phyloP scores from a whole-genome alignment of 495 filamentous ascomycete genomes.

The Paragyromitra xinjiangensis region DNA sequence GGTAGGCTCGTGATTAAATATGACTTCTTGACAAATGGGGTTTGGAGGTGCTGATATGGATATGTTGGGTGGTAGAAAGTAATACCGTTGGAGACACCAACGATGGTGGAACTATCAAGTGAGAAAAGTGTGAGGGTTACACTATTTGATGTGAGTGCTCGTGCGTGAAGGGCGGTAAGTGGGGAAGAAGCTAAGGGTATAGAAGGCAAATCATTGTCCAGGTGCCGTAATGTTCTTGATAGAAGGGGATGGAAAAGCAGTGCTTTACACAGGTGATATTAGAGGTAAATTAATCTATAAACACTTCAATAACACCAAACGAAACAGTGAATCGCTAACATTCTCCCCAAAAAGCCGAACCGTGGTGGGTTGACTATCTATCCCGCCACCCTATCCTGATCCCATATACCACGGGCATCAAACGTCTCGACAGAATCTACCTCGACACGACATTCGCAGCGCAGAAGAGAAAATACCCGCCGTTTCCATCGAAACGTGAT shows the following conservation, averaged over 20 bases:
- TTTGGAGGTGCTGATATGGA: not conserved
- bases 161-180: not conserved
- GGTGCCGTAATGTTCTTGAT: conserved; percentile 96
- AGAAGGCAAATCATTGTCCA: conserved; percentile 80
- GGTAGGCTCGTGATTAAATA: conserved; percentile 12
- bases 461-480: conserved; percentile 61
- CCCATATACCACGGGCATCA: conserved; percentile 74
- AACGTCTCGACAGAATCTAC: conserved; percentile 79
- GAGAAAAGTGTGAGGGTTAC: conserved; percentile 77
- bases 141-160: conserved; percentile 72
- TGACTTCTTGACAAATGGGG: not conserved
- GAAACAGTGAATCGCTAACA: not conserved
- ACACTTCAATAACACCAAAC: not conserved
- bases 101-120: conserved; percentile 75
- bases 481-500: conserved; percentile 71
- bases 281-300: conserved; percentile 67
- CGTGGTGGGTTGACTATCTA: conserved; percentile 74
- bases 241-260: conserved; percentile 75
- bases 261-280: conserved; percentile 94
- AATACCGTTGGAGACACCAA: conserved; percentile 84
- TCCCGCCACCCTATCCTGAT: conserved; percentile 75
- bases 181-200: conserved; percentile 6
- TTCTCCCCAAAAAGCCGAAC: conserved; percentile 63
- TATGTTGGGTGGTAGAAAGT: conserved; percentile 66
- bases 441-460: conserved; percentile 83